These are phyloP conservation scores for Platismatia glauca DNA, from an alignment of 495 filamentous ascomycete species.

Conservation along the genomic window DNA sequence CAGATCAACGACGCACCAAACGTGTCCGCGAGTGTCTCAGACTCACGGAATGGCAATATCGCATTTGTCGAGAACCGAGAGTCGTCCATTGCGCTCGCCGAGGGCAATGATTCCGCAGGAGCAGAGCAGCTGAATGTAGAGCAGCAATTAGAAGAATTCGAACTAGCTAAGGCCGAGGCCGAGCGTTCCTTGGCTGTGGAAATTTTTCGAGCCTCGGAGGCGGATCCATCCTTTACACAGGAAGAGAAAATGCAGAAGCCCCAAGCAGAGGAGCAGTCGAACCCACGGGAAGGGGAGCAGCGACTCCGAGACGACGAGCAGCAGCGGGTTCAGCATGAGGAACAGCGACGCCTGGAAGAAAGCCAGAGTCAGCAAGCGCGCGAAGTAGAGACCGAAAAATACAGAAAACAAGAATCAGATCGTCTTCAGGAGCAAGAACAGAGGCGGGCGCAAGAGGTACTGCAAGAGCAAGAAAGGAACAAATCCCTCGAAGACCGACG, in stretches of 20 bases:
- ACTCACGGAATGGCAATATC: neutral
- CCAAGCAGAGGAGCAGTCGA: neutral
- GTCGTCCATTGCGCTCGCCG: neutral
- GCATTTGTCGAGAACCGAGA: neutral
- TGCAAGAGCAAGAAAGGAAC: neutral
- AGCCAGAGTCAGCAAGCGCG: neutral
- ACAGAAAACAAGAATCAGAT: neutral
- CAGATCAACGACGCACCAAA: neutral
- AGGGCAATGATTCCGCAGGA: neutral
- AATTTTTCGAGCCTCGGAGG: neutral
- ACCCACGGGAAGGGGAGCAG: neutral
- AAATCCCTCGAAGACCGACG: conserved; percentile 3
- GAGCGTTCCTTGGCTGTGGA: conserved; percentile 9
- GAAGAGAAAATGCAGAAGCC: conserved; percentile 2
- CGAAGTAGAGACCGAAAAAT: neutral
- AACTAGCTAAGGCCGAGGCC: conserved; percentile 9
- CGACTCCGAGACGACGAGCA: neutral
- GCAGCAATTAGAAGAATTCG: conserved; percentile 1
- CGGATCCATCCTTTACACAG: neutral
- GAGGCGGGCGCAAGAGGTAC: neutral
- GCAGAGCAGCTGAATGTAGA: conserved; percentile 3
- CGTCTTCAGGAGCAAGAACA: neutral
- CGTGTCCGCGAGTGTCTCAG: neutral
- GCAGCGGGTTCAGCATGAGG: neutral
- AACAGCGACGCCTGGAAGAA: neutral